Evolutionary conservation across 441 rosid species (phyloP), one percentile per base, ranked within the genome.

Genomic region (Populus hybrid): DNA sequence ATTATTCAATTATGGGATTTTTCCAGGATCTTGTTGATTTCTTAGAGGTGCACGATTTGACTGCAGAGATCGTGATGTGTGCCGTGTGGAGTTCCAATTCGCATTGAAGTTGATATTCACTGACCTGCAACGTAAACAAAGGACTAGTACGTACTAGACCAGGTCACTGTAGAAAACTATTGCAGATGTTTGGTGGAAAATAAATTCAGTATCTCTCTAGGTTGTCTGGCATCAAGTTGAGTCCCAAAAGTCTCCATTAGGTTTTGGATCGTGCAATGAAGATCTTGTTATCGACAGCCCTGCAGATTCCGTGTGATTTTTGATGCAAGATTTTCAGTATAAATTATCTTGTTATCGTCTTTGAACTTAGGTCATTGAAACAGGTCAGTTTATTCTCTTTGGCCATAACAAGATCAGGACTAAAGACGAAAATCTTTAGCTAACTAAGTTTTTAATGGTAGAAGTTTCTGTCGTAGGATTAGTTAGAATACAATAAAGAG

Each of bases 31-130:
- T 14, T 12, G 7, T 28, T 24, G 14, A 23, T 65, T 74, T 34
- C 77, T 74, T 18, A 34, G 9, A 36, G 70, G 61, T 64, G 77
- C 77, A 65, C 42, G 66, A 65, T 23, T 74, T 74, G 77, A 74
- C 70, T 65, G 70, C 70, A 34, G 24, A 65, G 7, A 46, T 12
- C 14, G 57, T 12, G 12, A 46, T 46, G 57, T 46, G 57, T 46
- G 57, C 18, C 57, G 16, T 46, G 57, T 46, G 57, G 57, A 12
- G 57, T 46, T 46, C 57, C 57, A 46, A 14, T 46, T 46, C 19
- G 19, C 57, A 14, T 14, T 46, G 4, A 46, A 4, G 57, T 1
- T 46, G 57, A 46, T 46, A 14, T 46, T 19, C 1, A 46, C 57
- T 12, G 16, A 11, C 4, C 57, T 46, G 57, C 57, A 0, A 3